Percentiles rank a stretch among this genome's conserved stretches.
Conservation (phyloP, 2,329 filamentous ascomycete species). For the Fusarium chaquense region DNA sequence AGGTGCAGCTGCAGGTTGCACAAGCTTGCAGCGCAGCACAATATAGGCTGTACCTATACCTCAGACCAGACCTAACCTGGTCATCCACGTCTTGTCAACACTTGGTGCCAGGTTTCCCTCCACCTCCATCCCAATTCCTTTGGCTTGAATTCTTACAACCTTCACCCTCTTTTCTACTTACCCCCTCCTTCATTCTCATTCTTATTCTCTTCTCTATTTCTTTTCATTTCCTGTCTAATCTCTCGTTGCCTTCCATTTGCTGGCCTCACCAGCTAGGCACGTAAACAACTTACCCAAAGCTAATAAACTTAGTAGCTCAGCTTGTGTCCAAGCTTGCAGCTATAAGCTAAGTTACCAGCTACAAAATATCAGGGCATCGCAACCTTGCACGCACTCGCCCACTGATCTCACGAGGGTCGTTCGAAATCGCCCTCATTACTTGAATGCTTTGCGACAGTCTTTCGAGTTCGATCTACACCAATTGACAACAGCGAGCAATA, state of each 20-base stretch:
- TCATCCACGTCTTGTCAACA: conserved; percentile 18
- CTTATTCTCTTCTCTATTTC: conserved; percentile 16
- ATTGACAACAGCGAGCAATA: conserved; percentile 38
- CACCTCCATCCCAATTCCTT: conserved; percentile 31
- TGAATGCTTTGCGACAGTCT: conserved; percentile 39
- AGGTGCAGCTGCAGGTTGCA: conserved; percentile 23
- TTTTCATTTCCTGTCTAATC: conserved; percentile 14
- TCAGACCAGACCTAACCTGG: conserved; percentile 15
- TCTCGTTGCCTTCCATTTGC: conserved; percentile 27
- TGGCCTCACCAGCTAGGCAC: conserved; percentile 24
- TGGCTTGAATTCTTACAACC: conserved; percentile 15
- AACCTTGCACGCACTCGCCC: conserved; percentile 24
- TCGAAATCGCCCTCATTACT: conserved; percentile 21
- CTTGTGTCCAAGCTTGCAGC: conserved; percentile 19
- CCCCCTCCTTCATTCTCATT: conserved; percentile 15
- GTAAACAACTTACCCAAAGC: conserved; percentile 13
- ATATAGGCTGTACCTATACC: neutral
- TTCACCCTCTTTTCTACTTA: conserved; percentile 37
- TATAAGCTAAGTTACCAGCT: conserved; percentile 8
- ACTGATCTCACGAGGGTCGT: conserved; percentile 19
- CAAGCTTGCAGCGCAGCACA: conserved; percentile 9
- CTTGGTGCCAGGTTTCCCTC: conserved; percentile 40
- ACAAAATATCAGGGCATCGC: conserved; percentile 16
- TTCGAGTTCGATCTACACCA: conserved; percentile 34
- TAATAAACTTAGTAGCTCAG: conserved; percentile 14